A percentile compares a stretch with the other conserved stretches of the same genome.
These are phyloP conservation scores for Candida parachauliodes DNA, from an alignment of 805 yeast genomes.

Conservation along the genomic window DNA sequence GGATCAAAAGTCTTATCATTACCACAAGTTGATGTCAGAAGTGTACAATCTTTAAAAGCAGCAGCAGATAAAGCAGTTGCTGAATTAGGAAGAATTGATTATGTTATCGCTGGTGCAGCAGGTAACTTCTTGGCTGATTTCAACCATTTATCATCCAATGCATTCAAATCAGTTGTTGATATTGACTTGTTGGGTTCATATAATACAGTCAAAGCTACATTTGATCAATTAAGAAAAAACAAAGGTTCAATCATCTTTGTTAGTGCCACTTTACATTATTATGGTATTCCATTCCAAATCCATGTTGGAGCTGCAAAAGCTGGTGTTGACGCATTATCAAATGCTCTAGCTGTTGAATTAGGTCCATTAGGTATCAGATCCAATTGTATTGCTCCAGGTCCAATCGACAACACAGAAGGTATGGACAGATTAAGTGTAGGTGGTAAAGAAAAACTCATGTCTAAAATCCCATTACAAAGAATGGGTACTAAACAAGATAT, in stretches of 20 bases:
- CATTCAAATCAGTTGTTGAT: slow-evolving; percentile 35
- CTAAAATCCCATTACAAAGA: slow-evolving; percentile 61
- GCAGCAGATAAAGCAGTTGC: slow-evolving; percentile 63
- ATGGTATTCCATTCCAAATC: slow-evolving; percentile 54
- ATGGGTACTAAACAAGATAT: slow-evolving; percentile 72
- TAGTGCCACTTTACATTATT: slow-evolving; percentile 42
- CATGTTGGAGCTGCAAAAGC: slow-evolving; percentile 96
- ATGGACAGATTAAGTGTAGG: slow-evolving; percentile 50
- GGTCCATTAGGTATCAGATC: slow-evolving; percentile 85
- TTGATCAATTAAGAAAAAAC: slow-evolving; percentile 32
- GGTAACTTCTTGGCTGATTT: slow-evolving; percentile 41
- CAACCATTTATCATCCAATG: slow-evolving; percentile 41
- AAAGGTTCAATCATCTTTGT: slow-evolving; percentile 47
- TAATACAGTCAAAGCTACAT: slow-evolving; percentile 40
- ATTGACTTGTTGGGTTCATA: slow-evolving; percentile 41
- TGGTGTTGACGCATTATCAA: slow-evolving; percentile 86
- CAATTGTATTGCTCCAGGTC: slow-evolving; percentile 89
- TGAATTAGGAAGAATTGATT: slow-evolving; percentile 41
- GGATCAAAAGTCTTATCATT: slow-evolving; percentile 67
- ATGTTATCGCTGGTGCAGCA: slow-evolving; percentile 44
- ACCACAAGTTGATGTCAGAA: slow-evolving; percentile 74
- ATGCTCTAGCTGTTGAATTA: slow-evolving; percentile 80
- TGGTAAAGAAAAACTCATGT: background rate
- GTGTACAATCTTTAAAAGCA: slow-evolving; percentile 47
- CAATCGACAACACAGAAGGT: slow-evolving; percentile 84